Conservation (phyloP, 495 filamentous ascomycete genomes). For the Xylaria bambusicola region DNA sequence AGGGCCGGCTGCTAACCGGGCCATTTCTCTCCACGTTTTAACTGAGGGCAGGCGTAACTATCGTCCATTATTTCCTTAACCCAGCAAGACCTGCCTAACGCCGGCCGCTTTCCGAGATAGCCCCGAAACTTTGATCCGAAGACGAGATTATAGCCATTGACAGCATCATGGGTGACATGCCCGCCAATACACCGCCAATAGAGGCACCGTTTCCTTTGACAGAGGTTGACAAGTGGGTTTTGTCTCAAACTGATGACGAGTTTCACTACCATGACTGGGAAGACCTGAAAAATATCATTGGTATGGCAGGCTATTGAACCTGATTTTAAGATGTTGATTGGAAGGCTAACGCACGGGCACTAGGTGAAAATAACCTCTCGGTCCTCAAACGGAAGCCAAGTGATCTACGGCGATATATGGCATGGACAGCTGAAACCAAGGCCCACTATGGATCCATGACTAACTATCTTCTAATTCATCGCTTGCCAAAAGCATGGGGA, state of each 20-base stretch:
- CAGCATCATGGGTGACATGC: constrained; percentile 21
- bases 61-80: no score
- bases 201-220: constrained; percentile 64
- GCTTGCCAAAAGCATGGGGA: constrained; percentile 67
- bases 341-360: constrained; percentile 11
- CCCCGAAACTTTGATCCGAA: not conserved
- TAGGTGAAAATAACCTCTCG: constrained; percentile 64
- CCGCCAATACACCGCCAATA: constrained; percentile 18
- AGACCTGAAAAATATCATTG: constrained; percentile 65
- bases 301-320: constrained; percentile 49
- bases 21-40: not conserved
- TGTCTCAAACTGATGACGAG: constrained; percentile 70
- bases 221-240: constrained; percentile 63
- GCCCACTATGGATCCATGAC: constrained; percentile 73
- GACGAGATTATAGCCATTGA: not conserved
- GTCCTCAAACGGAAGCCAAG: constrained; percentile 80
- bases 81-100: no score
- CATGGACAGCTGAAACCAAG: constrained; percentile 72
- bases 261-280: constrained; percentile 70
- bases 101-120: not conserved
- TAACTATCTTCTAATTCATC: constrained; percentile 70
- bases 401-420: constrained; percentile 79
- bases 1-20: no score
- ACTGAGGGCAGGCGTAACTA: not conserved
- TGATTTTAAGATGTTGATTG: constrained; percentile 3